Conservation (phyloP, 2,329 filamentous ascomycete species). For the Pestalotiopsis fici region DNA sequence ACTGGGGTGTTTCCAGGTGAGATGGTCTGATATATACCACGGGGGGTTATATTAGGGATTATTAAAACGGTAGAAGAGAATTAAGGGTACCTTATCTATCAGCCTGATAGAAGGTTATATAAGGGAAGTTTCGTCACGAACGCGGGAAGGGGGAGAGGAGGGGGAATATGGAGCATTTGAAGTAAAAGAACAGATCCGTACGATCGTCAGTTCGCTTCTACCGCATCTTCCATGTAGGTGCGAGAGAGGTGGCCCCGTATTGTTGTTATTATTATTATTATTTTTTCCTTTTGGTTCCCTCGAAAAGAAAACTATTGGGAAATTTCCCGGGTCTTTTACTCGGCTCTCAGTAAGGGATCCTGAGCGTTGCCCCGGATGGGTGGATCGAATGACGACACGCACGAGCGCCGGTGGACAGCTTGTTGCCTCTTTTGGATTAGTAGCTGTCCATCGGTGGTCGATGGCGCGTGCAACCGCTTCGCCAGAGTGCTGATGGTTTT, state of each 20-base stretch:
- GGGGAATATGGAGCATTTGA: neutral
- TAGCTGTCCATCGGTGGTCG: neutral
- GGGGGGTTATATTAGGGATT: neutral
- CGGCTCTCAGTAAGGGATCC: neutral
- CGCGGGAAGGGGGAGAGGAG: no score
- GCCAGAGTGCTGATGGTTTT: neutral
- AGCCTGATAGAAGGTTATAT: neutral
- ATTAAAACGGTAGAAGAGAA: neutral
- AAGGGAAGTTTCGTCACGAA: neutral
- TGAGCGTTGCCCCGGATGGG: neutral
- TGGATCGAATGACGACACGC: slow-evolving; percentile 11
- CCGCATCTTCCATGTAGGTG: neutral
- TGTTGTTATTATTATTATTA: neutral
- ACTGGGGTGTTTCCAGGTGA: neutral
- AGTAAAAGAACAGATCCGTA: neutral
- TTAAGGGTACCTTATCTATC: neutral
- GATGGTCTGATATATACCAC: neutral
- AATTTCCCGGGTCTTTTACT: neutral
- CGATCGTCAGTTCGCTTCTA: neutral
- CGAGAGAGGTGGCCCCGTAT: neutral
- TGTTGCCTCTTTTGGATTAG: slow-evolving; percentile 1
- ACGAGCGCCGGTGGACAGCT: slow-evolving; percentile 1
- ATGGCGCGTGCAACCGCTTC: neutral
- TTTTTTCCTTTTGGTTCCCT: neutral
- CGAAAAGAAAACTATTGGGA: neutral